Conservation (phyloP, 352 stramenopile species). For the Ophiocytium majus region DNA sequence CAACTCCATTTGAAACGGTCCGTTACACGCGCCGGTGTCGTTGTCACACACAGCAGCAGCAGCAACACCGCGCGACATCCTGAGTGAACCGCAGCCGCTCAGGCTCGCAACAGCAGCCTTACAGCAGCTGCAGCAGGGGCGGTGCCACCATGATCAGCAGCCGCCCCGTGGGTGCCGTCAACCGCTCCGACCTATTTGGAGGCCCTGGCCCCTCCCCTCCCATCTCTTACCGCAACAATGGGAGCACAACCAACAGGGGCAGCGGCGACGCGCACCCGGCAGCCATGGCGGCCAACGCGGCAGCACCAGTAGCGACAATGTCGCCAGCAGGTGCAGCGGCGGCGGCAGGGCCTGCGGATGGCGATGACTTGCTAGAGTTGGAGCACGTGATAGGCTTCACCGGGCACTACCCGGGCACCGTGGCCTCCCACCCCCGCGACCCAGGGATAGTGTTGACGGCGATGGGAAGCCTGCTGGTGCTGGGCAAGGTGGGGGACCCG, state of each 20-base stretch:
- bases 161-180: not conserved
- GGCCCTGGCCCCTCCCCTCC: not conserved
- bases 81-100: too few species aligned
- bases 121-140: too few species aligned
- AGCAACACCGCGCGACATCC: too few species aligned
- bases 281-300: too few species aligned
- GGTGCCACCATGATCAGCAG: not conserved
- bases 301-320: too few species aligned
- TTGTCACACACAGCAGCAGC: too few species aligned
- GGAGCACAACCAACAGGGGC: too few species aligned
- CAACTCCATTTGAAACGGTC: too few species aligned
- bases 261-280: too few species aligned
- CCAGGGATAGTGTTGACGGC: slow-evolving; percentile 51
- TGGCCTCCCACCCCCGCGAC: slow-evolving; percentile 52
- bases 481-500: slow-evolving; percentile 42
- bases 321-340: not conserved
- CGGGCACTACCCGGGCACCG: slow-evolving; percentile 49
- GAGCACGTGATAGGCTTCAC: slow-evolving; percentile 64
- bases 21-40: too few species aligned
- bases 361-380: slow-evolving; percentile 58
- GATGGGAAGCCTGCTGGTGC: slow-evolving; percentile 58
- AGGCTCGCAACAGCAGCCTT: too few species aligned
- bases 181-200: not conserved
- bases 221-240: not conserved
- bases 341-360: not conserved